A percentile compares a stretch with the other conserved stretches of the same genome.
phyloP scores from a whole-genome alignment of 306 rosid genomes.

The Casuarina cunninghamiana region DNA sequence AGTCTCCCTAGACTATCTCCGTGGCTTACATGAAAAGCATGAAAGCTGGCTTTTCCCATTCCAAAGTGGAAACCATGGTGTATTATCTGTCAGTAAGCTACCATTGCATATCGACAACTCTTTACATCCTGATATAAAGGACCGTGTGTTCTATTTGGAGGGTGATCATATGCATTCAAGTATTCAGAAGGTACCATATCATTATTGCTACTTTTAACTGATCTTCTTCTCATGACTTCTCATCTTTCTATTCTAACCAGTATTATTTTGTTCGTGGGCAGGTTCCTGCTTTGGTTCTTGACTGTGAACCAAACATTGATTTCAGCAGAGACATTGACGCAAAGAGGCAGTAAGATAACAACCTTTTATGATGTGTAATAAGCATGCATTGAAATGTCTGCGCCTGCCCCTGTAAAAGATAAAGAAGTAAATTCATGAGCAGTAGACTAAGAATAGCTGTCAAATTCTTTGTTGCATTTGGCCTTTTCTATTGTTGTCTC shows the following conservation, averaged over 20 bases:
- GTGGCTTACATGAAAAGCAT: conserved; percentile 85
- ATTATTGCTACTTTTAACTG: conserved; percentile 10
- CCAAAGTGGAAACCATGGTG: conserved; percentile 77
- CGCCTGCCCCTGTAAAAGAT: neutral
- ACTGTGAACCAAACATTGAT: conserved; percentile 98
- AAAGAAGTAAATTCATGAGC: too few relatives aligned
- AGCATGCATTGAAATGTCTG: neutral
- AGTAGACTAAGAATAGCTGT: too few relatives aligned
- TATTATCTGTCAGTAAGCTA: conserved; percentile 64
- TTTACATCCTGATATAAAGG: conserved; percentile 81
- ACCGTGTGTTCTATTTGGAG: conserved; percentile 90
- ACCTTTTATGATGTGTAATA: conserved; percentile 17
- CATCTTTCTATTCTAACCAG: conserved; percentile 2
- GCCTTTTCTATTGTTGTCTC: neutral
- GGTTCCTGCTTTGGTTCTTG: conserved; percentile 99
- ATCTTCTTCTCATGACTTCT: conserved; percentile 20
- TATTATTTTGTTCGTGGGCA: conserved; percentile 33
- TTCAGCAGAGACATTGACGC: conserved; percentile 94
- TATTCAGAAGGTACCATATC: conserved; percentile 76
- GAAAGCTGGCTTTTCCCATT: conserved; percentile 96
- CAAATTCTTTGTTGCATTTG: too few relatives aligned
- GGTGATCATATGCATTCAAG: conserved; percentile 98
- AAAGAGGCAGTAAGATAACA: conserved; percentile 76
- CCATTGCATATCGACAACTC: conserved; percentile 71
- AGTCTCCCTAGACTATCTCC: conserved; percentile 78